A percentile compares a stretch with the other conserved stretches of the same genome.
phyloP scores from a whole-genome alignment of 2,329 filamentous ascomycete species.

The Coleophoma crateriformis region DNA sequence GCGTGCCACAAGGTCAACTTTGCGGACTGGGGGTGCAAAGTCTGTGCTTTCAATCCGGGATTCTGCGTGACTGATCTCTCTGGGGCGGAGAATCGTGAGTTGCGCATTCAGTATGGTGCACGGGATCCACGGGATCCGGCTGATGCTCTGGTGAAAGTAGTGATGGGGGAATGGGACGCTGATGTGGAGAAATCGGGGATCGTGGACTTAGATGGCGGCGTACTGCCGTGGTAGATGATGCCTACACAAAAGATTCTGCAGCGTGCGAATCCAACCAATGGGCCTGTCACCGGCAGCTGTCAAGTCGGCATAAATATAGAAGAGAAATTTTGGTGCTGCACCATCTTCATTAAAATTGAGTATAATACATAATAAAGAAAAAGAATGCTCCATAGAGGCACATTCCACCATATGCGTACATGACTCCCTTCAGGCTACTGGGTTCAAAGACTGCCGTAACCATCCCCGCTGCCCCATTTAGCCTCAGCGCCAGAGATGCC shows the following conservation, averaged over 20 bases:
- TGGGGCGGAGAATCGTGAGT: slow-evolving; percentile 6
- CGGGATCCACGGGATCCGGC: slow-evolving; percentile 18
- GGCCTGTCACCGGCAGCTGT: too few species aligned
- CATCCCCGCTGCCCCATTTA: too few species aligned
- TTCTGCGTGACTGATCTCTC: slow-evolving; percentile 28
- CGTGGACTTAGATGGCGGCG: not conserved
- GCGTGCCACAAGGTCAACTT: slow-evolving; percentile 4
- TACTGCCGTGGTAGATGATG: not conserved
- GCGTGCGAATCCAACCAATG: too few species aligned
- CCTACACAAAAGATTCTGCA: not conserved
- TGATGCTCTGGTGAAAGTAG: slow-evolving; percentile 16
- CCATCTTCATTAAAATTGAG: too few species aligned
- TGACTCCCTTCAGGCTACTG: too few species aligned
- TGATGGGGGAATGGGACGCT: slow-evolving; percentile 21
- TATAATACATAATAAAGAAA: too few species aligned
- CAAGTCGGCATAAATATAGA: too few species aligned
- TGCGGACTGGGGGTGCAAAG: slow-evolving; percentile 12
- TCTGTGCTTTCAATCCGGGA: slow-evolving; percentile 26
- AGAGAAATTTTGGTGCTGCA: too few species aligned
- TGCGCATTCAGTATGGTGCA: slow-evolving; percentile 7
- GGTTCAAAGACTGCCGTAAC: too few species aligned
- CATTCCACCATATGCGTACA: too few species aligned
- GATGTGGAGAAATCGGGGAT: slow-evolving; percentile 2
- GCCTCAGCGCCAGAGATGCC: too few species aligned
- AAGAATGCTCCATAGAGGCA: too few species aligned